These are phyloP conservation scores for Dictyostelium brefeldianum DNA, from an alignment of 78 protist genomes.

Conservation along the genomic window DNA sequence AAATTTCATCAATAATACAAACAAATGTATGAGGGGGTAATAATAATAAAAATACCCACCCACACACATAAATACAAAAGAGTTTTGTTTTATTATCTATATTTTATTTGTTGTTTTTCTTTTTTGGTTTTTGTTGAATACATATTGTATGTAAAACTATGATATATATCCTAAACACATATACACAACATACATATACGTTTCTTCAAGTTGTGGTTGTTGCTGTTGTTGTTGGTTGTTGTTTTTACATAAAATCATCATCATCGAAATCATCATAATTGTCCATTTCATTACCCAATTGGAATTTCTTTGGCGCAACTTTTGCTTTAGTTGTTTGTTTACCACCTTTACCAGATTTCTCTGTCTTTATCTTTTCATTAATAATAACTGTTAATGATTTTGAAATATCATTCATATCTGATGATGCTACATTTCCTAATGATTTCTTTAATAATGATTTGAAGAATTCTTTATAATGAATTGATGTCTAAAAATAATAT, in stretches of 20 bases:
- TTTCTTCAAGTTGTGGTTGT: no score
- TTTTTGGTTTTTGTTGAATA: no score
- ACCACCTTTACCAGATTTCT: conserved; percentile 27
- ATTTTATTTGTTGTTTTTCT: no score
- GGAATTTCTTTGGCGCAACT: conserved; percentile 25
- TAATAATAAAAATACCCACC: no score
- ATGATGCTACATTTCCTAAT: conserved; percentile 19
- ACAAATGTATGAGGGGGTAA: no score
- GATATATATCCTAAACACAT: no score
- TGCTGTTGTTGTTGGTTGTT: no score
- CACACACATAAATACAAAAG: no score
- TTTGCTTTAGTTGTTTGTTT: conserved; percentile 39
- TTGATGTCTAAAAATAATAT: conserved; percentile 34
- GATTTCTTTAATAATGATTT: conserved; percentile 25
- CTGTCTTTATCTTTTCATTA: conserved; percentile 52
- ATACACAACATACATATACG: no score
- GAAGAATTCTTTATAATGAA: conserved; percentile 16
- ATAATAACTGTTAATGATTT: conserved; percentile 49
- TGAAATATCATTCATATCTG: conserved; percentile 30
- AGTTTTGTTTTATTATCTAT: no score
- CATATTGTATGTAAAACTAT: no score
- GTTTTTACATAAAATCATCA: conserved; percentile 57
- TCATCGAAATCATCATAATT: conserved; percentile 45
- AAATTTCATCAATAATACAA: no score
- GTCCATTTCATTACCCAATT: conserved; percentile 33